These are phyloP conservation scores for Helianthus annuus DNA, from an alignment of 129 eudicot species.

Conservation along the genomic window DNA sequence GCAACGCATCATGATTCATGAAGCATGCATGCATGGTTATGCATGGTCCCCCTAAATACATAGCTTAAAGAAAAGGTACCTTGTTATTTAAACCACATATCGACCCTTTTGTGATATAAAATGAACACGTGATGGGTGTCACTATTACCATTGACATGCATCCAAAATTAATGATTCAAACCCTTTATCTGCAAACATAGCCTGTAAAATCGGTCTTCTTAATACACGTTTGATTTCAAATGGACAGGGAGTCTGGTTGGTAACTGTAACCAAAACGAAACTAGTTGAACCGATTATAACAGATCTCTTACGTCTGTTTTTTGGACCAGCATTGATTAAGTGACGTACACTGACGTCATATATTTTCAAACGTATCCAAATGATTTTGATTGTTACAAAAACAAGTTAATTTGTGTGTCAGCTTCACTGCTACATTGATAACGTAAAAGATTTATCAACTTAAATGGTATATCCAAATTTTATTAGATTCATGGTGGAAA, in stretches of 20 bases:
- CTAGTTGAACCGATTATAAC: too few relatives aligned
- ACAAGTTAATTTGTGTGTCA: too few relatives aligned
- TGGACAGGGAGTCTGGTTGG: neutral
- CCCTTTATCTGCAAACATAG: neutral
- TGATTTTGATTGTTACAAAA: too few relatives aligned
- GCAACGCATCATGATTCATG: constrained; percentile 30
- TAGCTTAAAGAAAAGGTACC: constrained; percentile 12
- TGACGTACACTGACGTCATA: too few relatives aligned
- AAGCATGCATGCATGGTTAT: constrained; percentile 27
- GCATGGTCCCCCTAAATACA: constrained; percentile 33
- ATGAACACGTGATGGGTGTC: neutral
- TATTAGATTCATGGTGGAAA: too few relatives aligned
- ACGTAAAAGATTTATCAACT: too few relatives aligned
- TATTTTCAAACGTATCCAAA: too few relatives aligned
- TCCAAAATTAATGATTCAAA: neutral
- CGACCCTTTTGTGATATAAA: neutral
- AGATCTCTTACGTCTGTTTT: too few relatives aligned
- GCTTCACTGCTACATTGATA: too few relatives aligned
- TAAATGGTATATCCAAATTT: too few relatives aligned
- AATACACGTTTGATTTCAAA: neutral
- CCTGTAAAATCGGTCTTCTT: too few relatives aligned
- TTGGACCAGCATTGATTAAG: too few relatives aligned
- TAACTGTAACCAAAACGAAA: neutral
- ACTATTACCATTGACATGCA: neutral
- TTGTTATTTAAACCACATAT: neutral